Base-by-base conservation (phyloP, 441 rosid genomes). In the Macaranga tanarius region DNA sequence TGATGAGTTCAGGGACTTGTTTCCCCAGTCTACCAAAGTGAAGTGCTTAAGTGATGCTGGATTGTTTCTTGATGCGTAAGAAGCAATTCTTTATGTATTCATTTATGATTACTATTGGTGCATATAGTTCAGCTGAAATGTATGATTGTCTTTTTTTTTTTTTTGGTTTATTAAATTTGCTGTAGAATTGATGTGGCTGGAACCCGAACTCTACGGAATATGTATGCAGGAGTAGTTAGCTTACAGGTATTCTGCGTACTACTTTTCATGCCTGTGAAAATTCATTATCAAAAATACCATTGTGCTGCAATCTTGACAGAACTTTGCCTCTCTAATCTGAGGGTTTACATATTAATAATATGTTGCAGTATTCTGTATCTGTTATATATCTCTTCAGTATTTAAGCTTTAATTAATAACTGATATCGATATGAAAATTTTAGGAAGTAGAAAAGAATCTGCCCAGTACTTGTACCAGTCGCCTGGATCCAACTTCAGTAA, bases 1-100 rank as follows among this genome's bases (percentile, higher is more conserved):
- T 60, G 98, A 95, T 60, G 88, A 90, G 80, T 91, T 92, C 73
- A 80, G 79, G 76, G 78, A 76, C 64, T 75, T 90, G 75, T 89
- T 91, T 80, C 90, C 91, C 25, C 56, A 70, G 58, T 74, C 84
- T 45, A 86, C 93, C 10, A 84, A 60, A 75, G 95, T 91, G 69
- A 95, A 92, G 82, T 95, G 98, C 83, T 83, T 95, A 80, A 85
- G 93, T 75, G 99, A 95, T 78, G 99, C 92, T 7, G 98, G 99
- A 73, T 73, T 95, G 51, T 95, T 95, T 82, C 86, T 95, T n/a
- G 96, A 95, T 55, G 80, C 81, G 96, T 92, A 82, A 81, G 90
- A 34, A 47, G 31, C 65, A 23, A 6, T 23, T 71, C 44, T 62
- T 10, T 73, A 23, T 72, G 45, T 73, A 38, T 22, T 50, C 28